Base-by-base conservation (phyloP, 495 filamentous ascomycete genomes). In the Niebla homalea region DNA sequence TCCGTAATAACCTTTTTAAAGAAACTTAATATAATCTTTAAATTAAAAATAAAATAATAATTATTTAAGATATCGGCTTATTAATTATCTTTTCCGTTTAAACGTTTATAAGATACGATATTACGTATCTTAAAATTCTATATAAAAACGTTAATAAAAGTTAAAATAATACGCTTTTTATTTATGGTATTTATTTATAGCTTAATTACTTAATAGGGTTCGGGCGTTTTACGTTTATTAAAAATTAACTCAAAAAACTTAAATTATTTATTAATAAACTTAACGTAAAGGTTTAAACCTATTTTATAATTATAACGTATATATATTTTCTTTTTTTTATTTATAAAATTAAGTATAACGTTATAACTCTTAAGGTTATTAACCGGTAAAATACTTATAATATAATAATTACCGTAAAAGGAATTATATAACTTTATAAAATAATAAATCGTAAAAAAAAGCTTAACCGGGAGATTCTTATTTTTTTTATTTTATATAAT, bases 401-500 rank as follows among this genome's bases (percentile, higher is more conserved):
- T 49, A 65, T 64, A 56, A 64, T 56, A 5, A 22, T 67, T 52
- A 60, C 60, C 12, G 46, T 68, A 10, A 51, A 50, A 54, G 63
- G 11, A 32, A 36, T 65, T n/a, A 51, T 63, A 36, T 52, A 57
- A 32, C 56, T 65, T 29, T 67, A 57, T 35, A 44, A 48, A 19
- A 3, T 20, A 12, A 63, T 68, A 5, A 60, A 61, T 40, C 69
- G 68, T 39, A 57, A 70, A 49, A 50, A 61, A 16, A 66, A 71
- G 55, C 45, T 71, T 39, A 14, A 73, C 52, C 62, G 61, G 49
- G 54, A 71, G 54, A 67, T 71, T 26, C 57, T 70, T 48, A 60
- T 61, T 36, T 76, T 75, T 63, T 74, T 68, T 2, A 60, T 77
- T 49, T 74, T 68, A 20, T 66, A 74, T 56, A 58, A 75, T 53